Base-by-base conservation (phyloP, 2,329 filamentous ascomycete genomes). In the Cryphonectria japonica region DNA sequence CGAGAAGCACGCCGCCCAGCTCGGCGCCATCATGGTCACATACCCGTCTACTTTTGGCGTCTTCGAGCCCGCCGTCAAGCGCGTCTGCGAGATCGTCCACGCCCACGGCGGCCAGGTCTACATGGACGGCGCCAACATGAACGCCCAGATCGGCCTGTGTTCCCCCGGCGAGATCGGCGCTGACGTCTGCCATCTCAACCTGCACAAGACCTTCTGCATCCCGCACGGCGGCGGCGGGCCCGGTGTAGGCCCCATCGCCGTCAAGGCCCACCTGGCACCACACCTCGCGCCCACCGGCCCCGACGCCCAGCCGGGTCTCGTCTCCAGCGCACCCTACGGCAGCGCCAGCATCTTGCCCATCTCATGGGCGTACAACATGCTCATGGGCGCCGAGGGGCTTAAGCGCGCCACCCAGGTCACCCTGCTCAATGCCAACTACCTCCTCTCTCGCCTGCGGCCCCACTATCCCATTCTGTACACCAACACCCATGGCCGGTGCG, bases 101-200 rank as follows among this genome's bases (percentile, higher is more conserved):
- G 82, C 92, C 74, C 85, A 97, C 78, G 95, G 95, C 67, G 95
- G 95, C 13, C 93, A 97, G 79, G 95, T 98, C 22, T 98, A 98
- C 85, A 98, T 98, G 95, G 95, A 98, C 79, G 95, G 95, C 64
- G 95, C 95, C 75, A 98, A 98, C 84, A 96, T 98, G 94, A 98
- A 98, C 79, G 95, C 95, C 26, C 95, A 98, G 82, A 98, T 98
- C 74, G 95, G 95, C 16, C 88, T 98, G 14, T 97, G 94, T 84
- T 97, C 94, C 0, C 95, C 95, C 1, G 95, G 95, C 54, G 94
- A 97, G 80, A 97, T 98, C 75, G 95, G 95, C 29, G 95, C 95
- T 41, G 95, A 98, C 79, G 95, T 98, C 54, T 98, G 95, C 87
- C 95, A 98, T 84, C 86, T 98, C 72, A 98, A 98, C 82, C 87